phyloP scores from a whole-genome alignment of 148 eudicot genomes.

The Rhododendron kiyosumense region DNA sequence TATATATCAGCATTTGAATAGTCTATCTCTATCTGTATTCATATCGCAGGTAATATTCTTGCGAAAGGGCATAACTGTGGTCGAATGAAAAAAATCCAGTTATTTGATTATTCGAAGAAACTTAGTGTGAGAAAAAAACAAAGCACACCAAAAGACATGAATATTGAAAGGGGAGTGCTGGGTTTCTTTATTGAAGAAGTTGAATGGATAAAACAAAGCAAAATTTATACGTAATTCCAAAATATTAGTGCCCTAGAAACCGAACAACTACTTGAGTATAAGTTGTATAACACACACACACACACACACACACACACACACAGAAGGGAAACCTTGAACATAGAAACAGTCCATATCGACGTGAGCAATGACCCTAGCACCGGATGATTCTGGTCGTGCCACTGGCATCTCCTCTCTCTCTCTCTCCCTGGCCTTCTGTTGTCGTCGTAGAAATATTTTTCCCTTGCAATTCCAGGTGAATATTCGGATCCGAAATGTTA shows the following conservation, averaged over 20 bases:
- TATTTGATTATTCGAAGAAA: not conserved
- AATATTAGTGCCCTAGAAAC: not conserved
- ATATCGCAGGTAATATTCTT: not conserved
- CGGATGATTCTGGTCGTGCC: conserved; percentile 57
- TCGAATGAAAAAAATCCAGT: not conserved
- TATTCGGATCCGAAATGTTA: not conserved
- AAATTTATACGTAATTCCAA: not conserved
- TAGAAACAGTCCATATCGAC: conserved; percentile 97
- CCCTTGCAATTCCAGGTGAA: not conserved
- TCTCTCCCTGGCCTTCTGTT: not conserved
- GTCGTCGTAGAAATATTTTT: not conserved
- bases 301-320: not conserved
- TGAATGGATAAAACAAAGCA: not conserved
- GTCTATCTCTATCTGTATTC: not conserved
- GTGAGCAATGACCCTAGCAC: conserved; percentile 81
- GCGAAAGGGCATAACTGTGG: not conserved
- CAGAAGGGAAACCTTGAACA: conserved; percentile 62
- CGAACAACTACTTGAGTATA: not conserved
- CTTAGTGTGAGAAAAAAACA: not conserved
- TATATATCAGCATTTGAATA: not conserved
- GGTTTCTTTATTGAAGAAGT: not conserved
- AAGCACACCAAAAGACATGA: not conserved
- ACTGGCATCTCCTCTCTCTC: conserved; percentile 52
- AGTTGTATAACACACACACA: too few species aligned
- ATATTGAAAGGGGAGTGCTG: not conserved